Conservation (phyloP, 2,329 filamentous ascomycete genomes). For the Trichoderma koningii region DNA sequence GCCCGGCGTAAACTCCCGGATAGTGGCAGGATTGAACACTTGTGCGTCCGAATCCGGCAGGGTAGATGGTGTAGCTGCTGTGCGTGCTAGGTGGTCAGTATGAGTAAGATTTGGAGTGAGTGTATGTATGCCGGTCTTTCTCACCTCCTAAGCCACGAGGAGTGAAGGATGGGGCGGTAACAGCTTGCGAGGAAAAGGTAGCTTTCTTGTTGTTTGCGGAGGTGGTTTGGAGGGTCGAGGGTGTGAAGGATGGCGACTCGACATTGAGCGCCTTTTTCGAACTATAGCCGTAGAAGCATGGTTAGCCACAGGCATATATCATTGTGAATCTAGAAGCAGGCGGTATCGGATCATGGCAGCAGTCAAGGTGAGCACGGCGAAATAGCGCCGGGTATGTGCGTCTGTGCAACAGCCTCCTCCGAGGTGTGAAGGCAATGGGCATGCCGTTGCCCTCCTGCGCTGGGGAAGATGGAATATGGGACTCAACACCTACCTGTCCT, state of each 20-base stretch:
- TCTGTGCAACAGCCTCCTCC: neutral
- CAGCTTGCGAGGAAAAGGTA: constrained; percentile 84
- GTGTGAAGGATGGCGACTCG: constrained; percentile 94
- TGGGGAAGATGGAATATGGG: neutral
- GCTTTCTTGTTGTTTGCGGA: constrained; percentile 62
- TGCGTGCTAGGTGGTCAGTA: neutral
- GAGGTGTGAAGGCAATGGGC: too few relatives aligned
- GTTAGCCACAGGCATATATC: constrained; percentile 2
- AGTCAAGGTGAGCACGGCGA: neutral
- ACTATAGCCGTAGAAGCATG: constrained; percentile 35
- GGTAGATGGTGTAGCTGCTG: constrained; percentile 44
- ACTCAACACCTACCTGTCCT: constrained; percentile 51
- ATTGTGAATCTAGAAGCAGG: neutral
- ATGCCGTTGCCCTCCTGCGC: neutral
- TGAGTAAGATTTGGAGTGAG: neutral
- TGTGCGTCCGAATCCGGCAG: constrained; percentile 48
- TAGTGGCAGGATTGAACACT: constrained; percentile 58
- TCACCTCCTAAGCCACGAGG: constrained; percentile 61
- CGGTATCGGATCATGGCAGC: neutral
- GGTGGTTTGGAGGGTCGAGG: constrained; percentile 52
- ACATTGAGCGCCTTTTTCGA: constrained; percentile 84
- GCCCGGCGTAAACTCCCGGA: constrained; percentile 62
- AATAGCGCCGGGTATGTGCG: neutral
- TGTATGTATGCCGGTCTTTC: constrained; percentile 7
- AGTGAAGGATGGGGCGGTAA: constrained; percentile 84